phyloP scores from a whole-genome alignment of 768 basidiomycete species.

The Chlorophyllum brunneum region DNA sequence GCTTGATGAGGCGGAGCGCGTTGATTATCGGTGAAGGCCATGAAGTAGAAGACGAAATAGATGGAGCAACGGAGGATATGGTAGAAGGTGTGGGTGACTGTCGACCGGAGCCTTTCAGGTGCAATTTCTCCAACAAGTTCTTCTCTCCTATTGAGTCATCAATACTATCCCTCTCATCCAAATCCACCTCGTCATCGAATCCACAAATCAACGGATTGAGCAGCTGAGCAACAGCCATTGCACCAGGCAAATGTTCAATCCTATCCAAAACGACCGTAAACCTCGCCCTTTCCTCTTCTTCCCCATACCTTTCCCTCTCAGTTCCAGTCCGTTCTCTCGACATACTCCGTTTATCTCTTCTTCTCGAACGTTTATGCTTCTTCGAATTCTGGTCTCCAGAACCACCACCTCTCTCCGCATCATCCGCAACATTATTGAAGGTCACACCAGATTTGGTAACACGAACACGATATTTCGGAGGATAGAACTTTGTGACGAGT shows the following conservation, averaged over 20 bases:
- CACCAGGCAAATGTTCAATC: slow-evolving; percentile 82
- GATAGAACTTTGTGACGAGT: slow-evolving; percentile 63
- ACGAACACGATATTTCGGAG: slow-evolving; percentile 52
- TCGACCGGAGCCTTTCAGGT: neutral
- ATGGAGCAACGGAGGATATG: neutral
- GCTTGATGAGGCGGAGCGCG: slow-evolving; percentile 83
- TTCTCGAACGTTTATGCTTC: neutral
- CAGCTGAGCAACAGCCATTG: slow-evolving; percentile 88
- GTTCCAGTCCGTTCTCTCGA: neutral
- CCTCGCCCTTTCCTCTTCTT: slow-evolving; percentile 43
- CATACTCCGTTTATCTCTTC: neutral
- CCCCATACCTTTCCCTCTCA: neutral
- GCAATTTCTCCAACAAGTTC: neutral
- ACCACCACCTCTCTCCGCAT: slow-evolving; percentile 21
- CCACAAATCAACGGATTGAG: slow-evolving; percentile 41
- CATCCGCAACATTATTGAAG: slow-evolving; percentile 42
- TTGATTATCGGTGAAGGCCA: slow-evolving; percentile 44
- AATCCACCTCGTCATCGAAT: slow-evolving; percentile 7
- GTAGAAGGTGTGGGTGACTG: neutral
- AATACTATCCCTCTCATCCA: neutral
- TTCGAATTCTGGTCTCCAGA: slow-evolving; percentile 10
- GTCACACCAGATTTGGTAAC: slow-evolving; percentile 42
- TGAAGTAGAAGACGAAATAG: neutral
- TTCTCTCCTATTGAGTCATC: neutral
- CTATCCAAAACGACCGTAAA: slow-evolving; percentile 89